Conservation (phyloP, 2,329 filamentous ascomycete species). For the Apiospora kogelbergensis region DNA sequence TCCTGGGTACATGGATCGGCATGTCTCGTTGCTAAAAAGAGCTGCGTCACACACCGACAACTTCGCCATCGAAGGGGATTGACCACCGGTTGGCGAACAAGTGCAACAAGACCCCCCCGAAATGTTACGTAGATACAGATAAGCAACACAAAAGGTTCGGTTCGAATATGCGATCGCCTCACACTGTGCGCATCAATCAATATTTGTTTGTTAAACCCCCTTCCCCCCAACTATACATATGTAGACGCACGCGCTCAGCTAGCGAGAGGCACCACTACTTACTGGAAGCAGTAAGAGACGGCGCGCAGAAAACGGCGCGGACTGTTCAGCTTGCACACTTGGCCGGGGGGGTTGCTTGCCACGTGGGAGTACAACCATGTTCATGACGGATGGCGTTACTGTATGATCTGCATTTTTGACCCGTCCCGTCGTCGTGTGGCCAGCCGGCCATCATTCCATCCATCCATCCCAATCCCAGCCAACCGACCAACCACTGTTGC, state of each 20-base stretch:
- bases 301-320: not conserved
- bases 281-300: constrained; percentile 5
- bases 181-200: not conserved
- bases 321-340: not conserved
- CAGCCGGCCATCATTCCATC: not conserved
- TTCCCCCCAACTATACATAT: not conserved
- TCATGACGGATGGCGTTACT: constrained; percentile 6
- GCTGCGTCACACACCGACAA: not conserved
- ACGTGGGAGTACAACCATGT: constrained; percentile 7
- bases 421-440: not conserved
- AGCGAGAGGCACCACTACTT: not conserved
- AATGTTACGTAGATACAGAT: not conserved
- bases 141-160: not conserved
- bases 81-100: not conserved
- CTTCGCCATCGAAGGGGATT: not conserved
- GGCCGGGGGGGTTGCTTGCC: not conserved
- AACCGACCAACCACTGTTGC: not conserved
- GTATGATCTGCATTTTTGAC: constrained; percentile 1
- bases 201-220: not conserved
- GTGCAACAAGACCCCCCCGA: not conserved
- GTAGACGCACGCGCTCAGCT: not conserved
- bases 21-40: not conserved
- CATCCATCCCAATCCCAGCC: not conserved
- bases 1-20: not conserved
- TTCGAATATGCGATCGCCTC: not conserved